phyloP scores from a whole-genome alignment of 2,329 filamentous ascomycete species.

The Microcera coccophila region DNA sequence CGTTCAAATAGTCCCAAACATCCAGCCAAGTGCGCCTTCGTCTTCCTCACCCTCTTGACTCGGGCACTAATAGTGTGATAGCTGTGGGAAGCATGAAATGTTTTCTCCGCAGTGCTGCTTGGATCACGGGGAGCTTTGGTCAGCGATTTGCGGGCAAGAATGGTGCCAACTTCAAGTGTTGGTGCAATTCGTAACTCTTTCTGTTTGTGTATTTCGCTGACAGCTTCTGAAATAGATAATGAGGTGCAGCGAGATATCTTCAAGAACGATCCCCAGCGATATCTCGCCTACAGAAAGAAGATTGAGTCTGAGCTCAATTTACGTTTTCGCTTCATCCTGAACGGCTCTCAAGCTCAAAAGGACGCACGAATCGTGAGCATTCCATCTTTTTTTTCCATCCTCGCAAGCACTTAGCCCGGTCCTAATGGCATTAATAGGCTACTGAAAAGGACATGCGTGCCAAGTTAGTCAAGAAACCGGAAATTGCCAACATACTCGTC shows the following conservation, averaged over 20 bases:
- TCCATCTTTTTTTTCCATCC: neutral
- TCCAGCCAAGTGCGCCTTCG: constrained; percentile 11
- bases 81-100: constrained; percentile 10
- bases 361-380: constrained; percentile 4
- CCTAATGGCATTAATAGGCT: too few relatives aligned
- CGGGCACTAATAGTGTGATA: neutral
- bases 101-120: constrained; percentile 12
- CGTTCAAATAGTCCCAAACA: constrained; percentile 29
- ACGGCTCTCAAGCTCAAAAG: constrained; percentile 29
- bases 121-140: constrained; percentile 11
- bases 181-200: constrained; percentile 11
- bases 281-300: constrained; percentile 48
- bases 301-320: constrained; percentile 49
- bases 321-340: constrained; percentile 51
- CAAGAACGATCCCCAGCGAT: constrained; percentile 50
- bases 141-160: constrained; percentile 40
- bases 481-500: constrained; percentile 42
- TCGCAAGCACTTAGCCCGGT: neutral
- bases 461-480: constrained; percentile 36
- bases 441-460: constrained; percentile 9
- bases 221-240: constrained; percentile 16
- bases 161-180: constrained; percentile 45
- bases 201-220: too few relatives aligned
- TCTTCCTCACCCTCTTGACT: neutral
- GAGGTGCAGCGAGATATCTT: constrained; percentile 45